Conservation (phyloP, 192 early-diverging fungal species). For the Coemansia sp. region DNA sequence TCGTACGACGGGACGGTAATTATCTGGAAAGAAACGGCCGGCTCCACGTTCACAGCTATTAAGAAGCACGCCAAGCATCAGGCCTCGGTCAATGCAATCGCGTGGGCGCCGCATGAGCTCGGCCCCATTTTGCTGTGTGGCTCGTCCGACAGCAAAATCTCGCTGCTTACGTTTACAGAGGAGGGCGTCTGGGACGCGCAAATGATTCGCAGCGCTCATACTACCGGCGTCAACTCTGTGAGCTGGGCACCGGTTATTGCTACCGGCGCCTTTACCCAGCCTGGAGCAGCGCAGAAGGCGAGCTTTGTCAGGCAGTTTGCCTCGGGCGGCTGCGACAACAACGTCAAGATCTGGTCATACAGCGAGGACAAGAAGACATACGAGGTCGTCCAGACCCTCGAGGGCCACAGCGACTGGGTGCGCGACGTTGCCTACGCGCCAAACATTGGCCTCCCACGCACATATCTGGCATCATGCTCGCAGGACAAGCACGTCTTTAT, state of each 20-base stretch:
- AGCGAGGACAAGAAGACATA: slow-evolving; percentile 76
- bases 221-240: slow-evolving; percentile 91
- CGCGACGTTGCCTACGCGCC: slow-evolving; percentile 98
- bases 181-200: slow-evolving; percentile 86
- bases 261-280: slow-evolving; percentile 57
- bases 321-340: slow-evolving; percentile 94
- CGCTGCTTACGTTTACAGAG: slow-evolving; percentile 90
- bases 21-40: slow-evolving; percentile 94
- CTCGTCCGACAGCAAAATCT: slow-evolving; percentile 95
- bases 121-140: slow-evolving; percentile 91
- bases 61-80: slow-evolving; percentile 89
- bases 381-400: slow-evolving; percentile 79
- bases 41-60: slow-evolving; percentile 47
- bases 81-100: slow-evolving; percentile 95
- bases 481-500: slow-evolving; percentile 98
- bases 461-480: slow-evolving; percentile 91
- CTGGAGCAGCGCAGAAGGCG: slow-evolving; percentile 34
- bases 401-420: slow-evolving; percentile 97
- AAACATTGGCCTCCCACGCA: slow-evolving; percentile 88
- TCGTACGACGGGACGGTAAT: slow-evolving; percentile 95
- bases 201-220: slow-evolving; percentile 79
- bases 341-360: slow-evolving; percentile 90
- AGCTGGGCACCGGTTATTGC: slow-evolving; percentile 92
- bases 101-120: slow-evolving; percentile 97
- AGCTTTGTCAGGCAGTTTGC: slow-evolving; percentile 80